Conservation (phyloP, 148 eudicot species). For the Rheum nobile region DNA sequence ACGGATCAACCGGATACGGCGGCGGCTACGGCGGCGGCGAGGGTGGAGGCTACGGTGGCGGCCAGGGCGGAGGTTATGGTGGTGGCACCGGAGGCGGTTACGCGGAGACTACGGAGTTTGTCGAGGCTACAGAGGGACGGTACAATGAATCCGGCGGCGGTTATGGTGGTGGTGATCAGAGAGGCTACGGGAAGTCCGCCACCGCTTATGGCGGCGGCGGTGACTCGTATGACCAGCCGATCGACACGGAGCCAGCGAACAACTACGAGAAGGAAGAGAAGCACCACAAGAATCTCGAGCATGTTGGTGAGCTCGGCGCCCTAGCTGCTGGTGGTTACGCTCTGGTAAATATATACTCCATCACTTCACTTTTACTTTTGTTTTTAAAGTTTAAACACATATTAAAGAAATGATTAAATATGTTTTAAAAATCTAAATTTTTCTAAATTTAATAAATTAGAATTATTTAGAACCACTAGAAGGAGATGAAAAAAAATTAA, state of each 20-base stretch:
- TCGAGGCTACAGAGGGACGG: neutral
- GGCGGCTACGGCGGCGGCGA: neutral
- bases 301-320: slow-evolving; percentile 6
- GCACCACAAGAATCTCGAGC: slow-evolving; percentile 11
- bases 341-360: no score
- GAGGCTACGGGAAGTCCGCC: neutral
- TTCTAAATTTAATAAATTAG: no score
- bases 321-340: slow-evolving; percentile 1
- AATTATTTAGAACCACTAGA: no score
- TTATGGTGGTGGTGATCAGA: neutral
- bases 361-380: no score
- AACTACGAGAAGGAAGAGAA: slow-evolving; percentile 16
- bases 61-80: no score
- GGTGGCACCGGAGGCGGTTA: neutral
- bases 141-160: neutral
- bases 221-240: neutral
- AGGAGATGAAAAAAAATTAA: no score
- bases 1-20: no score
- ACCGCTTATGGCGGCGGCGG: neutral
- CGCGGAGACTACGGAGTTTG: no score
- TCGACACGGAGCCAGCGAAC: neutral
- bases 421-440: no score
- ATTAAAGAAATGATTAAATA: no score
- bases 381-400: no score
- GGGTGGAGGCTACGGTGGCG: no score